Evolutionary conservation across 176 grass and related monocot species (phyloP).

Genomic region (Hyparrhenia diplandra): DNA sequence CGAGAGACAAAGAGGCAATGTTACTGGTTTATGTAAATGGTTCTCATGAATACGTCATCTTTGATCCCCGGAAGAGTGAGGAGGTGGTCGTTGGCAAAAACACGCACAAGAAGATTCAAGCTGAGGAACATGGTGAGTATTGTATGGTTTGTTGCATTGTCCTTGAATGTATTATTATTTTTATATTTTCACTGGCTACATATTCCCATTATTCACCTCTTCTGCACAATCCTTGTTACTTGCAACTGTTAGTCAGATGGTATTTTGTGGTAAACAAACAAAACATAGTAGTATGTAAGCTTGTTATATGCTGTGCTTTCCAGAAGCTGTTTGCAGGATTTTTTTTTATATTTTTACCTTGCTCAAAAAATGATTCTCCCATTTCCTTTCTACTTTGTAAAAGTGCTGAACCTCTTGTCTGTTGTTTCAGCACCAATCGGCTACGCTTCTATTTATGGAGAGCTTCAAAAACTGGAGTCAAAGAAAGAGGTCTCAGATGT

Average conservation of each 20-base stretch:
- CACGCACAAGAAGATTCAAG: slow-evolving; percentile 33
- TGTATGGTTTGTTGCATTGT: neutral
- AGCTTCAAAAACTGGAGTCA: slow-evolving; percentile 47
- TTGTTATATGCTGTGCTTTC: neutral
- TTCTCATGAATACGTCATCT: slow-evolving; percentile 74
- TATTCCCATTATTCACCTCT: neutral
- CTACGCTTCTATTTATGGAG: slow-evolving; percentile 83
- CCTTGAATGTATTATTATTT: neutral
- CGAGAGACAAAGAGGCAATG: slow-evolving; percentile 13
- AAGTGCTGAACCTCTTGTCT: slow-evolving; percentile 5
- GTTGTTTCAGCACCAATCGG: slow-evolving; percentile 52
- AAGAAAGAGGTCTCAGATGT: slow-evolving; percentile 50
- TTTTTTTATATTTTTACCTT: neutral
- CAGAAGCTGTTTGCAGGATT: neutral
- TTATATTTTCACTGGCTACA: neutral
- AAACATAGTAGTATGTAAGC: neutral
- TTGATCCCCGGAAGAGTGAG: slow-evolving; percentile 64
- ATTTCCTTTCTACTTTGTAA: neutral
- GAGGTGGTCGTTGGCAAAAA: slow-evolving; percentile 25
- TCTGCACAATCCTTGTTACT: neutral
- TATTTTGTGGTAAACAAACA: neutral
- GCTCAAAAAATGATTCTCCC: neutral
- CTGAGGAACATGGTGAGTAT: slow-evolving; percentile 58
- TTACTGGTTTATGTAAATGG: slow-evolving; percentile 66
- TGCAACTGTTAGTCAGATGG: neutral